Evolutionary conservation across 768 basidiomycete species (phyloP).

Genomic region (Mycena alexandri): DNA sequence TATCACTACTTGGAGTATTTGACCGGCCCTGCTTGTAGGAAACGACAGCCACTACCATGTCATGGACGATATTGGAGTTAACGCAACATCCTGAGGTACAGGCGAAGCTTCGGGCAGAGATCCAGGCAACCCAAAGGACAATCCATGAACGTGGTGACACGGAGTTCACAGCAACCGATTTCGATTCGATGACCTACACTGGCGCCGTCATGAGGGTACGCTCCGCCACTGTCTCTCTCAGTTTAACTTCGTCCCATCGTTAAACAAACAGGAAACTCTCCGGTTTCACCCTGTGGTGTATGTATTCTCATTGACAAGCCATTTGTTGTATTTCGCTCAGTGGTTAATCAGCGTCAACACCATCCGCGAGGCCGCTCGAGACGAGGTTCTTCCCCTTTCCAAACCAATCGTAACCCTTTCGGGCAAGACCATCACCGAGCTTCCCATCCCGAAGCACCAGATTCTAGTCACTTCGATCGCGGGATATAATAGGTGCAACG

Average conservation of each 20-base stretch:
- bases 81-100: no score
- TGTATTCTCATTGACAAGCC: background rate
- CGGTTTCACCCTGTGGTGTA: constrained; percentile 67
- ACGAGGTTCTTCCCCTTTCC: constrained; percentile 72
- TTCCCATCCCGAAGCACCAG: constrained; percentile 64
- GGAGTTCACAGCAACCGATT: no score
- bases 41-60: no score
- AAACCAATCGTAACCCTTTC: constrained; percentile 61
- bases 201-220: constrained; percentile 60
- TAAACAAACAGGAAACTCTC: constrained; percentile 57
- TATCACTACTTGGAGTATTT: no score
- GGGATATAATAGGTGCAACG: constrained; percentile 62
- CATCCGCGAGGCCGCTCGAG: constrained; percentile 61
- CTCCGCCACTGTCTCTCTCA: constrained; percentile 3
- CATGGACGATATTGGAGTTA: no score
- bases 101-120: no score
- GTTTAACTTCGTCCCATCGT: constrained; percentile 2
- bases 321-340: background rate
- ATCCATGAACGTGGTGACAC: no score
- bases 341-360: constrained; percentile 45
- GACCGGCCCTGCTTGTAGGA: no score
- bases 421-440: constrained; percentile 56
- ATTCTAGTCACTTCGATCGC: constrained; percentile 66
- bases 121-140: no score
- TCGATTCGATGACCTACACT: no score